A percentile compares a stretch with the other conserved stretches of the same genome.
phyloP scores from a whole-genome alignment of 768 basidiomycete genomes.

The Tricholoma saponaceum region DNA sequence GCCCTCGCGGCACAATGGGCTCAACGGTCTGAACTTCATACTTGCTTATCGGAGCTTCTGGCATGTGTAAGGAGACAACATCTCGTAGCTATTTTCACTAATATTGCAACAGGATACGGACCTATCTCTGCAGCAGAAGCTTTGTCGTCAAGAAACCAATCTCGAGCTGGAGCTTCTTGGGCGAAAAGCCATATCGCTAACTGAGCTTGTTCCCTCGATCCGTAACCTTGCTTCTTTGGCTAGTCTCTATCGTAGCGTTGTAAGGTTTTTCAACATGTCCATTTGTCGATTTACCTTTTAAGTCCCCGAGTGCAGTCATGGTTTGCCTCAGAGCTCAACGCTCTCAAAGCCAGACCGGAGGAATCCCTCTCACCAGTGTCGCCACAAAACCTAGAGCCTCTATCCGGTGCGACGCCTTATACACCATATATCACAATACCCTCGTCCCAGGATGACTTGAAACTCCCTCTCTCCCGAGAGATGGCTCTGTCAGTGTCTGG shows the following conservation, averaged over 20 bases:
- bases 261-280: constrained; percentile 36
- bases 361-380: constrained; percentile 50
- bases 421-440: constrained; percentile 44
- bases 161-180: constrained; percentile 69
- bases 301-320: constrained; percentile 52
- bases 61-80: constrained; percentile 37
- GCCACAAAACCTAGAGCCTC: constrained; percentile 45
- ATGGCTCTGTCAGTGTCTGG: constrained; percentile 73
- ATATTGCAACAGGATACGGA: constrained; percentile 33
- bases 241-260: constrained; percentile 81
- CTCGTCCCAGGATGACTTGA: constrained; percentile 44
- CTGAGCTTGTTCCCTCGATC: constrained; percentile 66
- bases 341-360: constrained; percentile 60
- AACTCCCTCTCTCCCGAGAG: constrained; percentile 77
- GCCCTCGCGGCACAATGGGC: constrained; percentile 79
- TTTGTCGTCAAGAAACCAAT: constrained; percentile 76
- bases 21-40: constrained; percentile 73
- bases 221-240: constrained; percentile 75
- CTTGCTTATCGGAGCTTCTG: constrained; percentile 67
- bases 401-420: constrained; percentile 43
- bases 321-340: constrained; percentile 72
- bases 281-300: not conserved
- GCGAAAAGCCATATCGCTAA: constrained; percentile 46
- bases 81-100: not conserved
- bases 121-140: constrained; percentile 40